A percentile compares a stretch with the other conserved stretches of the same genome.
These are phyloP conservation scores for Echeveria elegans DNA, from an alignment of 164 flowering plant species.

Conservation along the genomic window DNA sequence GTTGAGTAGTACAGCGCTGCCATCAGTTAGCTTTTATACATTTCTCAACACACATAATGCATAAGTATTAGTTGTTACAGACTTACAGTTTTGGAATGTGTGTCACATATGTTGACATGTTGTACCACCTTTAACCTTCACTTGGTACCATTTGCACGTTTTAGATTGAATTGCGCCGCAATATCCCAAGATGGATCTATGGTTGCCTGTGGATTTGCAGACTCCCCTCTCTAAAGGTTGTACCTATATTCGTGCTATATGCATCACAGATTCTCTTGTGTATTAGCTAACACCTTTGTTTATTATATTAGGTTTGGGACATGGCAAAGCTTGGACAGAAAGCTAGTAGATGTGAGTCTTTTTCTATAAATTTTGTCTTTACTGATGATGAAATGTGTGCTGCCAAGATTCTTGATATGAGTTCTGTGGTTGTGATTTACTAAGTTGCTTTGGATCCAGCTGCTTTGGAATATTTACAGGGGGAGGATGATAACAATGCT, in stretches of 20 bases:
- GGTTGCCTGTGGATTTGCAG: constrained; percentile 98
- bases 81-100: background rate
- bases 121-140: background rate
- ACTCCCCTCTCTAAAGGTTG: constrained; percentile 96
- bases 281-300: background rate
- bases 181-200: constrained; percentile 93
- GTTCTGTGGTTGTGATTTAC: too few relatives aligned
- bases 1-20: constrained; percentile 68
- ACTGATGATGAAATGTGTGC: constrained; percentile 4
- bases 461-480: constrained; percentile 58
- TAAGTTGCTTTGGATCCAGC: constrained; percentile 6
- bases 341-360: constrained; percentile 42
- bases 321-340: constrained; percentile 89
- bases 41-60: constrained; percentile 83
- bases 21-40: constrained; percentile 92
- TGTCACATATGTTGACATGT: too few relatives aligned
- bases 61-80: constrained; percentile 27
- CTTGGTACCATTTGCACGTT: constrained; percentile 13
- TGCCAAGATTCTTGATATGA: background rate
- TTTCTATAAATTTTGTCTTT: background rate
- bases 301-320: constrained; percentile 79
- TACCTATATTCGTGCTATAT: background rate
- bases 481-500: constrained; percentile 47
- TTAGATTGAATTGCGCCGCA: constrained; percentile 79
- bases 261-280: background rate